Conservation (phyloP, 2,329 filamentous ascomycete species). For the Aspergillus texensis region DNA sequence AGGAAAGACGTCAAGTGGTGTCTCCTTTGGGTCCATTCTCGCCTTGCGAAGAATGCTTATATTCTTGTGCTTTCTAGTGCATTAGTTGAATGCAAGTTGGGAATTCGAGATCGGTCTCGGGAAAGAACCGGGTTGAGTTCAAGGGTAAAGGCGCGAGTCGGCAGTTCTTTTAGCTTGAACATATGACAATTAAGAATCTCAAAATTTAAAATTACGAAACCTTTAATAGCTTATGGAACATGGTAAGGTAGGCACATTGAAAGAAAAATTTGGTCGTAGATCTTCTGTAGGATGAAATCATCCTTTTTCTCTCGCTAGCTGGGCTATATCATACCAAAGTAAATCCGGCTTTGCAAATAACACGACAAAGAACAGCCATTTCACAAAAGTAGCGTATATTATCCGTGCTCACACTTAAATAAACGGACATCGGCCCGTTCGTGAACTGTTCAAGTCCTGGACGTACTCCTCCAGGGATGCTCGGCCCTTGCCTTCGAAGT, state of each 20-base stretch:
- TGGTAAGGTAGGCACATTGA: background rate
- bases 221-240: background rate
- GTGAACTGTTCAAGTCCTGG: constrained; percentile 50
- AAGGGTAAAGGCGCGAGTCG: background rate
- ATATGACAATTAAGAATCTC: background rate
- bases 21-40: background rate
- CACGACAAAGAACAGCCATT: background rate
- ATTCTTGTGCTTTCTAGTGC: background rate
- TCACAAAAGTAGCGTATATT: background rate
- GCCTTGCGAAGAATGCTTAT: background rate
- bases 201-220: background rate
- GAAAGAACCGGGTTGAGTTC: background rate
- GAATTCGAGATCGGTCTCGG: background rate
- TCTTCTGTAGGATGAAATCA: background rate
- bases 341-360: background rate
- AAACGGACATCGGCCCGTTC: constrained; percentile 55
- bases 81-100: background rate
- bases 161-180: background rate
- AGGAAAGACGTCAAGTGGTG: background rate
- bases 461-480: constrained; percentile 27
- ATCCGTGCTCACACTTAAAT: constrained; percentile 15
- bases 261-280: background rate
- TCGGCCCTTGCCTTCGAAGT: constrained; percentile 55
- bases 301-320: background rate
- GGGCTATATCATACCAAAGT: background rate